phyloP scores from a whole-genome alignment of 164 flowering plant genomes.

The Houttuynia cordata region DNA sequence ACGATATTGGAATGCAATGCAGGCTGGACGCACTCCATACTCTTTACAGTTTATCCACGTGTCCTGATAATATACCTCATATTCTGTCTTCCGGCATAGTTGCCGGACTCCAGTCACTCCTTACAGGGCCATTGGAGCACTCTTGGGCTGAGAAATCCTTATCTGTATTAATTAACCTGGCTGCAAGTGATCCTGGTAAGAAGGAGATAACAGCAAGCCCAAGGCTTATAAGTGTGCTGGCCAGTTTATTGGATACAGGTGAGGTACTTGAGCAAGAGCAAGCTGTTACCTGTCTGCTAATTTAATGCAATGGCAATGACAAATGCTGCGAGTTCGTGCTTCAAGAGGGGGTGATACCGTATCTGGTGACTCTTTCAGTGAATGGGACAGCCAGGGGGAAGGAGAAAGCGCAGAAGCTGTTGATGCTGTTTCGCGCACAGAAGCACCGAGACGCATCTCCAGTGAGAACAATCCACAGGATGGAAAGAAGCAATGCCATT shows the following conservation, averaged over 20 bases:
- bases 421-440: slow-evolving; percentile 80
- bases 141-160: slow-evolving; percentile 60
- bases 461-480: slow-evolving; percentile 7
- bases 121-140: slow-evolving; percentile 18
- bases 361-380: slow-evolving; percentile 77
- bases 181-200: slow-evolving; percentile 37
- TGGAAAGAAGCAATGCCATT: slow-evolving; percentile 14
- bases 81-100: slow-evolving; percentile 64
- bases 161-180: slow-evolving; percentile 57
- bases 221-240: slow-evolving; percentile 43
- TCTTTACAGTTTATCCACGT: slow-evolving; percentile 65
- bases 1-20: slow-evolving; percentile 41
- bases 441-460: slow-evolving; percentile 61
- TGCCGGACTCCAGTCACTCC: slow-evolving; percentile 37
- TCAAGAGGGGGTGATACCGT: slow-evolving; percentile 95
- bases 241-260: slow-evolving; percentile 53
- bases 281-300: slow-evolving; percentile 62
- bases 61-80: slow-evolving; percentile 34
- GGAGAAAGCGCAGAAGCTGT: slow-evolving; percentile 81
- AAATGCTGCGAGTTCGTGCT: slow-evolving; percentile 63
- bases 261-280: slow-evolving; percentile 82
- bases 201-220: slow-evolving; percentile 37
- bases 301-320: slow-evolving; percentile 47
- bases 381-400: slow-evolving; percentile 78
- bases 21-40: slow-evolving; percentile 84